These are phyloP conservation scores for Metrosideros polymorpha DNA, from an alignment of 441 rosid species.

Conservation along the genomic window DNA sequence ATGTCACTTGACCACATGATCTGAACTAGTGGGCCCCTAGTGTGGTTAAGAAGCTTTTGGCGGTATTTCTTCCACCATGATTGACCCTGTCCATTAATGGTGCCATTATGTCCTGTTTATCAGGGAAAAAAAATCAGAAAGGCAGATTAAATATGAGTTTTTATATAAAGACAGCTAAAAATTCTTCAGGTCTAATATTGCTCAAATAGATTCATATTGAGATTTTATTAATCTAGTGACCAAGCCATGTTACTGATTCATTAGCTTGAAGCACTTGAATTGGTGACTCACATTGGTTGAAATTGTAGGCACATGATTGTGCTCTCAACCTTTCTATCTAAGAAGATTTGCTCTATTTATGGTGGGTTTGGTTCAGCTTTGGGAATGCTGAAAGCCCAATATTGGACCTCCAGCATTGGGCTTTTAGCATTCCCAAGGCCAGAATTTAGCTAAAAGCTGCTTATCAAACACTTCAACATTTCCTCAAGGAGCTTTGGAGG, in stretches of 20 bases:
- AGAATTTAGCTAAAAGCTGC: too few species aligned
- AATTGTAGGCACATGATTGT: not conserved
- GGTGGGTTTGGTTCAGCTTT: too few species aligned
- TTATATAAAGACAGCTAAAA: not conserved
- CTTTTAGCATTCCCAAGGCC: too few species aligned
- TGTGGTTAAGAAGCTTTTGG: conserved; percentile 82
- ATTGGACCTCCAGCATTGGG: too few species aligned
- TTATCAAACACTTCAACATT: too few species aligned
- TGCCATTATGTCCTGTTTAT: conserved; percentile 82
- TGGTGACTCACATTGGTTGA: not conserved
- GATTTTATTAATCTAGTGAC: not conserved
- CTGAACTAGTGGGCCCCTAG: conserved; percentile 93
- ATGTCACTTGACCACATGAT: conserved; percentile 94
- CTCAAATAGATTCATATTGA: not conserved
- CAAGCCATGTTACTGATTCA: not conserved
- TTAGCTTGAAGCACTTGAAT: not conserved
- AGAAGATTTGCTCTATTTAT: not conserved
- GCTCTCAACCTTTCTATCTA: not conserved
- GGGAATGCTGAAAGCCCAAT: too few species aligned
- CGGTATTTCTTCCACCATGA: conserved; percentile 93
- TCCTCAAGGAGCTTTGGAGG: too few species aligned
- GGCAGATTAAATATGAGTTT: not conserved
- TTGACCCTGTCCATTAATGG: conserved; percentile 92
- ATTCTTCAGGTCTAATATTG: not conserved
- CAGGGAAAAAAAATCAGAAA: conserved; percentile 6